Base-by-base conservation (phyloP, 2,329 filamentous ascomycete species). In the Venturiaceae sp. region DNA sequence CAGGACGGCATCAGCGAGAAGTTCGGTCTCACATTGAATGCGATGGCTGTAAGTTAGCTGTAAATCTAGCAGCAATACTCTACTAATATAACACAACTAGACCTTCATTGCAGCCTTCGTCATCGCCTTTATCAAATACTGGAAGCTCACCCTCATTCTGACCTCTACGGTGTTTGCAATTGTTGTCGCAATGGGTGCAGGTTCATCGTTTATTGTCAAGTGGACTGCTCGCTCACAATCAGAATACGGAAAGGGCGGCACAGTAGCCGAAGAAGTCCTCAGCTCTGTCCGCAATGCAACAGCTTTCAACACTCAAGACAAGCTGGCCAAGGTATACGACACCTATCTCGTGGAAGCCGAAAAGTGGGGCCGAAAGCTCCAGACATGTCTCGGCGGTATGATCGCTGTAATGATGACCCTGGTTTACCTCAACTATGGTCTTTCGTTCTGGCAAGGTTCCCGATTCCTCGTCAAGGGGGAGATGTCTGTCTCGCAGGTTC, bases 1-100 rank as follows among this genome's bases (percentile, higher is more conserved):
- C 92, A 96, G 71, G 92, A 95, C 64, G 92, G 91, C 59, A 90
- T 99, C 50, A 95, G 90, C 0, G 90, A 95, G 71, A 96, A 96
- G 75, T 82, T 95, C 47, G 85, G 84, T 14, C 75, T 96, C 62
- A 91, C 89, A 0, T 69, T 95, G 58, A 83, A 85, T 14, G 88
- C 89, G 13, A 54, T 91, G 3, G 84, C 91, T 1, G n/a, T n/a
- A n/a, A n/a, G n/a, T n/a, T n/a, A n/a, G n/a, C n/a, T n/a, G n/a
- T n/a, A n/a, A n/a, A n/a, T n/a, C n/a, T n/a, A n/a, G n/a, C n/a
- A n/a, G n/a, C n/a, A n/a, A n/a, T n/a, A n/a, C n/a, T n/a, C n/a
- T n/a, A n/a, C n/a, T n/a, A n/a, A n/a, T n/a, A n/a, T n/a, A n/a
- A n/a, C n/a, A n/a, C n/a, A n/a, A n/a, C n/a, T n/a, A n/a, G n/a